Conservation (phyloP, 78 protist species). For the Acrasis kona region DNA sequence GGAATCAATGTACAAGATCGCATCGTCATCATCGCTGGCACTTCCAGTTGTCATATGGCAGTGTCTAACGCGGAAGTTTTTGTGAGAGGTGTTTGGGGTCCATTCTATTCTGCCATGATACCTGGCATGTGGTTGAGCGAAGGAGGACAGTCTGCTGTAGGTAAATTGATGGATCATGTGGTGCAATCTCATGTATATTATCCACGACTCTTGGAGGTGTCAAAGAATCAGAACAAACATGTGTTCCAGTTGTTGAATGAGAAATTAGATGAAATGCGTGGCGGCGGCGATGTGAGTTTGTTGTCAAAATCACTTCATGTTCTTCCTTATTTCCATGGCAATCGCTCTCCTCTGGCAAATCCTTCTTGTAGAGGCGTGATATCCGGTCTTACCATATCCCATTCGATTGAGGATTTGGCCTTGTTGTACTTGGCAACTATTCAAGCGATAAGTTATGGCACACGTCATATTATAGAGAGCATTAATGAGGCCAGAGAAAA, state of each 20-base stretch:
- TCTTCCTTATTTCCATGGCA: slow-evolving; percentile 24
- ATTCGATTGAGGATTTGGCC: background rate
- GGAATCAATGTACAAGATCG: background rate
- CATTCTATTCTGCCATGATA: slow-evolving; percentile 22
- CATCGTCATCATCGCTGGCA: slow-evolving; percentile 20
- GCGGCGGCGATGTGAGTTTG: background rate
- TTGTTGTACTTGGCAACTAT: slow-evolving; percentile 2
- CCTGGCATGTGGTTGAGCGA: slow-evolving; percentile 15
- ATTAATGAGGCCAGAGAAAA: slow-evolving; percentile 8
- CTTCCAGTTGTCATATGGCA: slow-evolving; percentile 30
- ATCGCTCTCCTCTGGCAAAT: slow-evolving; percentile 34
- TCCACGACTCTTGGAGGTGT: background rate
- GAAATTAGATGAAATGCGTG: background rate
- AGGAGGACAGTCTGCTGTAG: slow-evolving; percentile 34
- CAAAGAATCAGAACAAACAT: background rate
- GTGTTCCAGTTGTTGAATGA: slow-evolving; percentile 1
- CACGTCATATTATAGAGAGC: slow-evolving; percentile 16
- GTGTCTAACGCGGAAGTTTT: background rate
- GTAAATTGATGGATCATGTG: slow-evolving; percentile 13
- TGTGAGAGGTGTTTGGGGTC: slow-evolving; percentile 37
- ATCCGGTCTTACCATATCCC: background rate
- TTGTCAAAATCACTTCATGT: slow-evolving; percentile 3
- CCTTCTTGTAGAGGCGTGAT: slow-evolving; percentile 11
- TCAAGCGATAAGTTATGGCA: slow-evolving; percentile 8
- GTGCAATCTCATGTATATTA: background rate